These are phyloP conservation scores for Aspergillus funiculosus DNA, from an alignment of 495 filamentous ascomycete genomes.

Conservation along the genomic window DNA sequence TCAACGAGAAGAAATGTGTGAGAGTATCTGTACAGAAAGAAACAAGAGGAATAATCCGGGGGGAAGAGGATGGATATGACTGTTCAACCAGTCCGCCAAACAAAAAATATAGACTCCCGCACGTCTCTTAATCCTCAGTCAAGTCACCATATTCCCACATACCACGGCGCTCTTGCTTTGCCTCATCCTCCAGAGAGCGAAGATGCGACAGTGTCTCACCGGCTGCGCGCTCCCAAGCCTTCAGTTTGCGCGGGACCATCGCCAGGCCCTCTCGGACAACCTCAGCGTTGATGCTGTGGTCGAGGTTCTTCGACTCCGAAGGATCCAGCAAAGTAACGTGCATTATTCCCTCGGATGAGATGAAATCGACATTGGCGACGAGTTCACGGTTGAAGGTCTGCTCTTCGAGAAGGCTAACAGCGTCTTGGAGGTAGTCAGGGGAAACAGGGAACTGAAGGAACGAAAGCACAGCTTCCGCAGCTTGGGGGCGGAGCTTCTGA, in stretches of 20 bases:
- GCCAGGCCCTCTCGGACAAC: slow-evolving; percentile 77
- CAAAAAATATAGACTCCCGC: slow-evolving; percentile 6
- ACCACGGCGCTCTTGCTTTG: slow-evolving; percentile 69
- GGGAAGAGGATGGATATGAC: no score
- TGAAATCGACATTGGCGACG: slow-evolving; percentile 85
- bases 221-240: slow-evolving; percentile 77
- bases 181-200: slow-evolving; percentile 61
- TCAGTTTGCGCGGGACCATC: slow-evolving; percentile 84
- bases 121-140: slow-evolving; percentile 82
- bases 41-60: background rate
- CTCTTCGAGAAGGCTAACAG: slow-evolving; percentile 63
- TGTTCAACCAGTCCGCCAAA: background rate
- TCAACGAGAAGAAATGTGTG: background rate
- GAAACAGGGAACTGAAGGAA: slow-evolving; percentile 78
- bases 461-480: slow-evolving; percentile 79
- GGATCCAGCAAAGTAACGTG: slow-evolving; percentile 86
- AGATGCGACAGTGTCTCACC: slow-evolving; percentile 61
- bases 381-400: slow-evolving; percentile 62
- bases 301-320: slow-evolving; percentile 47
- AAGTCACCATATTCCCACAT: slow-evolving; percentile 99
- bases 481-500: slow-evolving; percentile 79
- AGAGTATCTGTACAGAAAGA: slow-evolving; percentile 14
- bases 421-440: slow-evolving; percentile 73
- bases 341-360: slow-evolving; percentile 66
- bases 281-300: slow-evolving; percentile 81